A percentile compares a stretch with the other conserved stretches of the same genome.
These are phyloP conservation scores for Papiliotrema terrestris DNA, from an alignment of 1,284 basidiomycete species.

Conservation along the genomic window DNA sequence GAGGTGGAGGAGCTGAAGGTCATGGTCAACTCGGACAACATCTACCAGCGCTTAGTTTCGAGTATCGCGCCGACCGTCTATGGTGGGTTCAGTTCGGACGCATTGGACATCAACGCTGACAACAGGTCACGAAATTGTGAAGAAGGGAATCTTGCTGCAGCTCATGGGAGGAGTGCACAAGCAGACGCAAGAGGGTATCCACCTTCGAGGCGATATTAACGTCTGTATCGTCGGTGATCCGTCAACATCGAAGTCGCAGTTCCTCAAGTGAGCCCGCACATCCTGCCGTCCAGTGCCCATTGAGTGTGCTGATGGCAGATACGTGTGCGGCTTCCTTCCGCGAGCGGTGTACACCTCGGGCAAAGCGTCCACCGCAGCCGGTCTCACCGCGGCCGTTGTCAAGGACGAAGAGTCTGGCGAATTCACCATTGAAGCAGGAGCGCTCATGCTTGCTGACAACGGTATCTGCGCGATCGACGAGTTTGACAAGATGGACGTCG, in stretches of 20 bases:
- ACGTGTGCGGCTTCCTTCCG: conserved; percentile 97
- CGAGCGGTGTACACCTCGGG: conserved; percentile 98
- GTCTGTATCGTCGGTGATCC: conserved; percentile 99
- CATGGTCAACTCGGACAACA: conserved; percentile 91
- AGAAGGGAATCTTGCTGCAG: conserved; percentile 96
- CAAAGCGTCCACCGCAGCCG: conserved; percentile 96
- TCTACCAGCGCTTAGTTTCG: conserved; percentile 88
- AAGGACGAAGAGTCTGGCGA: conserved; percentile 98
- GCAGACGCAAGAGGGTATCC: conserved; percentile 91
- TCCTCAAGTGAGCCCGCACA: conserved; percentile 74
- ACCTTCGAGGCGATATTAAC: conserved; percentile 95
- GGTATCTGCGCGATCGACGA: conserved; percentile 99
- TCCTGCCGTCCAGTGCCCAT: neutral
- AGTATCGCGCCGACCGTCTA: conserved; percentile 98
- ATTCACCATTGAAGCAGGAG: conserved; percentile 98
- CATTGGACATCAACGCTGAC: neutral
- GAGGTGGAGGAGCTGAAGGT: conserved; percentile 91
- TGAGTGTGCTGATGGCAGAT: conserved; percentile 59
- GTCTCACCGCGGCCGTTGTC: conserved; percentile 97
- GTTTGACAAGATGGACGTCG: conserved; percentile 99
- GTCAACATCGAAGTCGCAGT: conserved; percentile 95
- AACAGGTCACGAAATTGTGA: conserved; percentile 86
- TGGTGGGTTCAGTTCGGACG: conserved; percentile 47
- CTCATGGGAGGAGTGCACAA: conserved; percentile 99
- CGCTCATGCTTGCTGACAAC: conserved; percentile 98